Evolutionary conservation across 208 protist species (phyloP).

Genomic region (Wallacemonas collosoma): DNA sequence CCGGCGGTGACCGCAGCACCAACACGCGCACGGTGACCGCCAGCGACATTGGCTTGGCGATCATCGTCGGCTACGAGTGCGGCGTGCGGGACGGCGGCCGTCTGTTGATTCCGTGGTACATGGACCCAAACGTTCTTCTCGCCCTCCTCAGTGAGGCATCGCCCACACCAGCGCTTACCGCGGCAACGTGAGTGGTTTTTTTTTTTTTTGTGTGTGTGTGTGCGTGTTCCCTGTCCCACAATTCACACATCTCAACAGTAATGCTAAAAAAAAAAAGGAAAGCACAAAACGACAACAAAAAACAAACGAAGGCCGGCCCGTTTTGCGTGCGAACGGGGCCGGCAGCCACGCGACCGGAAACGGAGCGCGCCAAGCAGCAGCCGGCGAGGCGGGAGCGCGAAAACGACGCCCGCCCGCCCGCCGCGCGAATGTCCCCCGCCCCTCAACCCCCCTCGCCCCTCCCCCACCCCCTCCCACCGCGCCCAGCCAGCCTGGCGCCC

Average conservation of each 20-base stretch:
- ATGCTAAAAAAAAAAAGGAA: slow-evolving; percentile 3
- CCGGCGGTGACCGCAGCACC: slow-evolving; percentile 7
- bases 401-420: too few species aligned
- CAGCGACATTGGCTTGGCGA: slow-evolving; percentile 50
- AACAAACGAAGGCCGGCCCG: too few species aligned
- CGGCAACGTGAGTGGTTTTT: not conserved
- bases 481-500: not conserved
- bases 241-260: not conserved
- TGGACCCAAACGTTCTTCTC: slow-evolving; percentile 69
- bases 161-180: not conserved
- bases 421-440: too few species aligned
- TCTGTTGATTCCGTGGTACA: slow-evolving; percentile 81
- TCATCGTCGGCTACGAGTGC: slow-evolving; percentile 68
- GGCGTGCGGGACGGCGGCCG: slow-evolving; percentile 77
- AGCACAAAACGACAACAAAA: not conserved
- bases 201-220: not conserved
- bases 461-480: too few species aligned
- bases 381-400: too few species aligned
- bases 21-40: slow-evolving; percentile 22
- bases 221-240: not conserved
- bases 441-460: too few species aligned
- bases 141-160: slow-evolving; percentile 40
- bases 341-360: too few species aligned
- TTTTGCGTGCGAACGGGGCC: too few species aligned
- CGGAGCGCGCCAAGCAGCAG: too few species aligned